Evolutionary conservation across 2,329 filamentous ascomycete species (phyloP).

Genomic region (Orbilia blumenaviensis): DNA sequence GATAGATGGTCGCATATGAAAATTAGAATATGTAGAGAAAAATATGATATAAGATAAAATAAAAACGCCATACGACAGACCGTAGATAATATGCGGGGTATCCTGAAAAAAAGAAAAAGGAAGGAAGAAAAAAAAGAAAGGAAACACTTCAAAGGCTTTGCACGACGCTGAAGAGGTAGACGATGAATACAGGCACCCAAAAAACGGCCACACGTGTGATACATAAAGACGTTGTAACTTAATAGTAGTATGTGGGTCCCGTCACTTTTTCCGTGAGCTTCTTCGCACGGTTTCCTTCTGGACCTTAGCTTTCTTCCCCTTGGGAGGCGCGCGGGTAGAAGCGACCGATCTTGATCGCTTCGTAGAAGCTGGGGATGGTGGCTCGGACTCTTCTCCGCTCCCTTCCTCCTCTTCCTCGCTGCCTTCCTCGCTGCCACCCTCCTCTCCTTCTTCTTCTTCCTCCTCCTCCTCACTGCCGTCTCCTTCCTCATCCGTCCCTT

Average conservation of each 20-base stretch:
- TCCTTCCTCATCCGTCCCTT: slow-evolving; percentile 58
- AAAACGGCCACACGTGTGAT: background rate
- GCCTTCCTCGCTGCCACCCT: slow-evolving; percentile 55
- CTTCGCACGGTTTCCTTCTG: slow-evolving; percentile 47
- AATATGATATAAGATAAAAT: background rate
- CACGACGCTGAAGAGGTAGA: slow-evolving; percentile 20
- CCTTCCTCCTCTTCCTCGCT: slow-evolving; percentile 44
- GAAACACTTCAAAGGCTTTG: slow-evolving; percentile 8
- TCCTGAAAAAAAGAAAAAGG: slow-evolving; percentile 12
- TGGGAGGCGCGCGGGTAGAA: slow-evolving; percentile 44
- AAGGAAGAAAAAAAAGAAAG: background rate
- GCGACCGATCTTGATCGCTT: slow-evolving; percentile 51
- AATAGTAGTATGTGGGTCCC: background rate
- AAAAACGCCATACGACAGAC: slow-evolving; percentile 8
- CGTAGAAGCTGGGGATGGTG: slow-evolving; percentile 40
- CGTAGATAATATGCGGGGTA: slow-evolving; percentile 24
- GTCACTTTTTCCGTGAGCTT: slow-evolving; percentile 49
- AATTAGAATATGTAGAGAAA: background rate
- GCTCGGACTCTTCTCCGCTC: slow-evolving; percentile 36
- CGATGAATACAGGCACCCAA: background rate
- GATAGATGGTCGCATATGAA: background rate
- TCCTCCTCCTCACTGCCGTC: slow-evolving; percentile 61
- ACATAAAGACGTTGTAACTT: background rate
- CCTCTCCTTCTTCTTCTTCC: slow-evolving; percentile 61
- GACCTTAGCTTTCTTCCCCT: slow-evolving; percentile 45